Base-by-base conservation (phyloP, 116 monocot species). In the Papilionanthe hybrid region DNA sequence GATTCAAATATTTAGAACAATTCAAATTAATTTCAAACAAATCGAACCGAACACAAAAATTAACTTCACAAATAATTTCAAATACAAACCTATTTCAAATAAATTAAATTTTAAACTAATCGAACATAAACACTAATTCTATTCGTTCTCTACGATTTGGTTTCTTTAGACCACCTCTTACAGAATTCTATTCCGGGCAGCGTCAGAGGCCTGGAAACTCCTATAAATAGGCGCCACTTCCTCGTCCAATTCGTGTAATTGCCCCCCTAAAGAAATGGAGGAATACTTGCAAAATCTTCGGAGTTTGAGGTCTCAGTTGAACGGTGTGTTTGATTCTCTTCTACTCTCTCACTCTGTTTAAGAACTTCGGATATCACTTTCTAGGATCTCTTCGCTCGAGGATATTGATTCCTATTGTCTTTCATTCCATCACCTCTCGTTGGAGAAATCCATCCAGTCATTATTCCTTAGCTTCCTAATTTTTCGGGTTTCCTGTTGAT, bases 231-330 rank as follows among this genome's bases (percentile, higher is more conserved):
- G 13, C 1, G 53, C 17, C 49, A 53, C 17, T 63, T 22, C 32
- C 17, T 25, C 15, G 10, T 13, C 69, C 17, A 27, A 30, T 17
- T 69, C 32, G 69, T 32, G 69, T 25, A 9, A 29, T 68, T 68
- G 8, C 69, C 37, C 4, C 15, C 69, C 15, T 13, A 15, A 15
- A 44, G 50, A 75, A 49, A 75, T 75, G 75, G 75, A 75, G 49
- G 50, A 75, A 13, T 75, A 50, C 75, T 75, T 49, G 48, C 75
- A 75, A 42, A 75, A 75, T 50, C 75, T 49, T 15, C 43, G 75
- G 75, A 25, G 25, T 49, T 75, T 75, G 13, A 49, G 75, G 75
- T 47, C 75, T 47, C 75, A 75, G 75, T 50, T 75, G 28, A 75
- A 75, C 15, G 75, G 75, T 75, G 49, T 47, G 75, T 27, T 50